Evolutionary conservation across 2,329 filamentous ascomycete genomes (phyloP).

Genomic region (Monilinia laxa): DNA sequence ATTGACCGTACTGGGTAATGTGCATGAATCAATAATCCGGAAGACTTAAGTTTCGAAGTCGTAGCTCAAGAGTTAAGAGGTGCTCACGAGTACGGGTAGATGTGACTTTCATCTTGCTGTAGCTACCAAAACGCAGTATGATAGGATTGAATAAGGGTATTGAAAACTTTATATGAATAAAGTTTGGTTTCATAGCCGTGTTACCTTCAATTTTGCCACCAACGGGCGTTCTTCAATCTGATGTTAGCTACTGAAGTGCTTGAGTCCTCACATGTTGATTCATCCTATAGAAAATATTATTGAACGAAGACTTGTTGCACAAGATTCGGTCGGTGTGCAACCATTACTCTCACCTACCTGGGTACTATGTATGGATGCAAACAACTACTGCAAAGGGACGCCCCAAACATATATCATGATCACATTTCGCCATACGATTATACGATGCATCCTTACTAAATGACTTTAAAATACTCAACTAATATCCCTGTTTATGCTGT

Average conservation of each 20-base stretch:
- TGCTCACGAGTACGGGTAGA: too few relatives aligned
- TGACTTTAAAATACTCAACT: not conserved
- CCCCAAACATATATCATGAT: not conserved
- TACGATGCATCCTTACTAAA: conserved; percentile 6
- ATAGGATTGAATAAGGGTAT: not conserved
- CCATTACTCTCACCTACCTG: too few relatives aligned
- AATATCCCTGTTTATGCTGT: conserved; percentile 9
- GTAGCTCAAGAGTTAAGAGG: not conserved
- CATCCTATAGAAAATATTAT: too few relatives aligned
- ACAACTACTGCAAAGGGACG: not conserved
- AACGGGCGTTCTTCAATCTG: too few relatives aligned
- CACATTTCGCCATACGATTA: not conserved
- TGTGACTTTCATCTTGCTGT: too few relatives aligned
- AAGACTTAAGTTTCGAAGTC: not conserved
- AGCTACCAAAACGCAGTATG: too few relatives aligned
- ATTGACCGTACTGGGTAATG: not conserved
- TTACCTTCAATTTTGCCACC: conserved; percentile 3
- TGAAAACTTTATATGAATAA: conserved; percentile 17
- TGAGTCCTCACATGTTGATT: too few relatives aligned
- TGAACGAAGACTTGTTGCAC: too few relatives aligned
- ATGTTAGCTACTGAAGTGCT: too few relatives aligned
- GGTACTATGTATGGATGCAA: too few relatives aligned
- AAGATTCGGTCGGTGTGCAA: too few relatives aligned
- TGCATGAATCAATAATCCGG: not conserved
- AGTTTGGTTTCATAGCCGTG: not conserved